Evolutionary conservation across 2,329 filamentous ascomycete species (phyloP), one percentile per base, ranked within the genome.

Genomic region (Scedosporium apiospermum): DNA sequence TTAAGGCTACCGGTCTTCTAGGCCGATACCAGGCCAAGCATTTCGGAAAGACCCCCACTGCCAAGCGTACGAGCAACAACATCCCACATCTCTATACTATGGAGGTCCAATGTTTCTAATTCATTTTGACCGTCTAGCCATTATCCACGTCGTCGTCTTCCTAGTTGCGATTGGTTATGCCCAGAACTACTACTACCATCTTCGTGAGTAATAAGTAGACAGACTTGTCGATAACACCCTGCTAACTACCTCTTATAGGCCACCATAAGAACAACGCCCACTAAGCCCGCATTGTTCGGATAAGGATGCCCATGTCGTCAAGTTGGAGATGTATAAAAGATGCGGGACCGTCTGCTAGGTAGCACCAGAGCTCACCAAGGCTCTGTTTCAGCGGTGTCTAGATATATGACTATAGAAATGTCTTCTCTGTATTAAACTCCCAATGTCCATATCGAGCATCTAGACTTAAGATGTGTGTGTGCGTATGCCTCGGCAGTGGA

Each of bases 191-290:
- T 98, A 99, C 86, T 98, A 96, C 90, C 96, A 99, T 81, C 85
- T 99, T 73, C 91, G 95, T 99, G 88, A 79, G 91, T 87, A n/a
- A 6, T 26, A 10, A 21, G 6, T 12, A n/a, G 6, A 58, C 9
- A n/a, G 46, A 9, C 62, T 63, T 59, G 34, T 6, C 16, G 18
- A 44, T 61, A 18, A 64, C 66, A 9, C 61, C 62, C 63, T 60
- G 63, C 65, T 71, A 67, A 74, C 66, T 14, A 7, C 67, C 38
- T 41, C 44, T 42, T 4, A 30, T 30, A 99, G 95, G 95, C 72
- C 93, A 99, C 87, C 93, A 98, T 90, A 99, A 99, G 90, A 98
- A 99, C 89, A 96, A 99, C 79, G 90, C 91, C 72, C 95, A 99
- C 84, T 99, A 96, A 82, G 63, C 38, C n/a, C 18, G 41, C 30